Evolutionary conservation across 768 basidiomycete genomes (phyloP).

Genomic region (Suillus paluster): DNA sequence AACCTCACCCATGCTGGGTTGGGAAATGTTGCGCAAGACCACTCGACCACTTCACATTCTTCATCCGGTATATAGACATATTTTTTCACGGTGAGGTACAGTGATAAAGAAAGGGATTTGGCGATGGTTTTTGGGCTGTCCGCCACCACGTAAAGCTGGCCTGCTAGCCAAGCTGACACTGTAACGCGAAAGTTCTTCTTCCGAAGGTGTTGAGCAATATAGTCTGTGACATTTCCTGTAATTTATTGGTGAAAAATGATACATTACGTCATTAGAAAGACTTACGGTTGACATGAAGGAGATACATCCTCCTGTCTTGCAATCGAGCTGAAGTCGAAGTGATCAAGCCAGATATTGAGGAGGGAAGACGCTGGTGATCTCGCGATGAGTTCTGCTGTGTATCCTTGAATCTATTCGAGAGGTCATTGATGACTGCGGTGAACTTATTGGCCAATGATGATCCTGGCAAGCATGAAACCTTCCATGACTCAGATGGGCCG

Average conservation of each 20-base stretch:
- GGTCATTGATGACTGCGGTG: background rate
- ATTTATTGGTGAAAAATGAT: background rate
- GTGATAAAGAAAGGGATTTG: background rate
- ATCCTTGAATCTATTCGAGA: background rate
- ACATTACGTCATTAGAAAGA: background rate
- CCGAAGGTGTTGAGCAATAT: background rate
- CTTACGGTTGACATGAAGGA: background rate
- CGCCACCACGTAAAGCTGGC: background rate
- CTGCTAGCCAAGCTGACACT: background rate
- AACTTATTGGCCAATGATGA: background rate
- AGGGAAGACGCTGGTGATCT: background rate
- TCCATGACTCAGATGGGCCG: background rate
- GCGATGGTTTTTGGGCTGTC: background rate
- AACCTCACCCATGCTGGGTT: background rate
- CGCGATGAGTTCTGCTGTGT: background rate
- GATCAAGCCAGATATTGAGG: background rate
- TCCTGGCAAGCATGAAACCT: background rate
- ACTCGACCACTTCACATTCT: background rate
- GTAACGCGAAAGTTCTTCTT: background rate
- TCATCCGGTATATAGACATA: background rate
- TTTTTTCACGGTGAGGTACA: background rate
- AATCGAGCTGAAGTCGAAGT: background rate
- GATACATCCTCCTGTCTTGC: background rate
- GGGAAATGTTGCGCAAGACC: background rate
- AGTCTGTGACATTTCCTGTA: background rate